These are phyloP conservation scores for Trichoderma hamatum DNA, from an alignment of 2,329 filamentous ascomycete genomes.

Conservation along the genomic window DNA sequence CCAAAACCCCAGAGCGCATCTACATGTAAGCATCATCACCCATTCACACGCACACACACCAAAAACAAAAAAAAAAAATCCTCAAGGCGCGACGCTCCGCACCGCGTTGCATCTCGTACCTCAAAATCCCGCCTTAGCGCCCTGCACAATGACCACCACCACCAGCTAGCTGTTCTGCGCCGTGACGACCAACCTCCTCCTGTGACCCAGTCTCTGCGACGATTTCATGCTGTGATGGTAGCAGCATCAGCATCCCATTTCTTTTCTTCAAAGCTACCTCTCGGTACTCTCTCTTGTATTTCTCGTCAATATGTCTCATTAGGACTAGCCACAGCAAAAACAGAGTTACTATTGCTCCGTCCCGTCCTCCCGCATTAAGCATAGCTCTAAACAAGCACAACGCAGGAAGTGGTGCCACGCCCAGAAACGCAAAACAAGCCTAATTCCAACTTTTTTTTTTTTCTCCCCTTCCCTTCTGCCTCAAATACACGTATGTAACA, in stretches of 20 bases:
- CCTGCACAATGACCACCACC: slow-evolving; percentile 17
- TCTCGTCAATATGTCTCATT: too few species aligned
- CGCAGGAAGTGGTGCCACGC: neutral
- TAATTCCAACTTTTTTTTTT: neutral
- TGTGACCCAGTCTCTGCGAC: too few species aligned
- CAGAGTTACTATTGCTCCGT: neutral
- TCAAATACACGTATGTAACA: neutral
- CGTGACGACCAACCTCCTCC: neutral
- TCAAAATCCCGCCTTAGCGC: slow-evolving; percentile 17
- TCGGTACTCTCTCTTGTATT: neutral
- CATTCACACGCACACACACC: neutral
- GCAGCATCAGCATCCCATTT: neutral
- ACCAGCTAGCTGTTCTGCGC: neutral
- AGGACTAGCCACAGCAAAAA: neutral
- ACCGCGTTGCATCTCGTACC: slow-evolving; percentile 5
- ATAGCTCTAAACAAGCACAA: neutral
- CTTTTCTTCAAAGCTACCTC: too few species aligned
- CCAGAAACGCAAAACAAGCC: neutral
- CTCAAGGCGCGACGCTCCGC: neutral
- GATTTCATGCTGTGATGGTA: too few species aligned
- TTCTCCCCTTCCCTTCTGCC: neutral
- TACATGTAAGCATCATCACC: neutral
- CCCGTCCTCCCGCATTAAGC: slow-evolving; percentile 5
- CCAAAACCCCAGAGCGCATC: too few species aligned
- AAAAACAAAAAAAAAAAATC: too few species aligned